Percentiles rank a stretch among this genome's conserved stretches.
Evolutionary conservation across 2,329 filamentous ascomycete genomes (phyloP).

Genomic region (Cladosporium sp.): DNA sequence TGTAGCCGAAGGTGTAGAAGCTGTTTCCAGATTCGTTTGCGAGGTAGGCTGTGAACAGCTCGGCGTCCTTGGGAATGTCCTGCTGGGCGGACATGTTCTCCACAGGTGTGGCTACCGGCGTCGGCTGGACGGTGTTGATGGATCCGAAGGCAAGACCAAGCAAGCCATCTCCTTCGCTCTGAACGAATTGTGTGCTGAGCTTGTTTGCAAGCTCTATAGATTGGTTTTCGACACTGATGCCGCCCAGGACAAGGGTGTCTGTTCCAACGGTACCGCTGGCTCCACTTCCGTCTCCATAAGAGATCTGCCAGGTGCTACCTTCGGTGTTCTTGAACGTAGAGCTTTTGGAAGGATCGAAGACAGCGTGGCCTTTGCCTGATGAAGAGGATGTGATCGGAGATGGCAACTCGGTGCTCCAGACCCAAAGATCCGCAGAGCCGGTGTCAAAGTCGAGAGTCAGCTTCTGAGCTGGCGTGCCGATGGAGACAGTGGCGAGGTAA

Average conservation of each 20-base stretch:
- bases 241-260: slow-evolving; percentile 68
- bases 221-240: slow-evolving; percentile 61
- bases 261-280: slow-evolving; percentile 66
- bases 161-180: slow-evolving; percentile 64
- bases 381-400: slow-evolving; percentile 57
- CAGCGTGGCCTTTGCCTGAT: slow-evolving; percentile 52
- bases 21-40: slow-evolving; percentile 52
- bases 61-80: slow-evolving; percentile 52
- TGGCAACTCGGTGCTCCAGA: slow-evolving; percentile 64
- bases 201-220: slow-evolving; percentile 66
- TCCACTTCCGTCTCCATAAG: slow-evolving; percentile 68
- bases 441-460: slow-evolving; percentile 72
- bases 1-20: slow-evolving; percentile 74
- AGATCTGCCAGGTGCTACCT: slow-evolving; percentile 60
- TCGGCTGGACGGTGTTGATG: slow-evolving; percentile 65
- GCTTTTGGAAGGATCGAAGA: slow-evolving; percentile 57
- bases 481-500: slow-evolving; percentile 68
- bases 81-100: slow-evolving; percentile 61
- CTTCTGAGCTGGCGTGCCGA: slow-evolving; percentile 68
- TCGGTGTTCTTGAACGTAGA: slow-evolving; percentile 50
- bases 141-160: slow-evolving; percentile 66
- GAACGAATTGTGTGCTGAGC: slow-evolving; percentile 59
- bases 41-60: slow-evolving; percentile 71
- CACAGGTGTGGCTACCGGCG: slow-evolving; percentile 71
- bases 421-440: slow-evolving; percentile 74